Evolutionary conservation across 257 asterid genomes (phyloP).

Genomic region (Solanum bukasovii): DNA sequence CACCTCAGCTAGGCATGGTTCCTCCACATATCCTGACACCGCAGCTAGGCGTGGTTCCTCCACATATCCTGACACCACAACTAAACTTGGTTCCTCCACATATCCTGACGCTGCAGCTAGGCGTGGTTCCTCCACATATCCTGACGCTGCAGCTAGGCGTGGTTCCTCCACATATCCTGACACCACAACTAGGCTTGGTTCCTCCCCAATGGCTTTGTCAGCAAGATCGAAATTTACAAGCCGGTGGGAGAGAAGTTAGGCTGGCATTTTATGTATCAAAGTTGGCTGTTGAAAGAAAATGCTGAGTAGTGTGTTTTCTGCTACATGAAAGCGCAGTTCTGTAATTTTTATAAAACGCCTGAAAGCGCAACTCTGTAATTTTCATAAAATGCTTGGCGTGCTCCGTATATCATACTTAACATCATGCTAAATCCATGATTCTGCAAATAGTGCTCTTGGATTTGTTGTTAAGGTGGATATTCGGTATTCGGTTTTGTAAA

Average conservation of each 20-base stretch:
- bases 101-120: background rate
- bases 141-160: background rate
- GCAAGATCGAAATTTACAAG: constrained; percentile 9
- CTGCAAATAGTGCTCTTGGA: background rate
- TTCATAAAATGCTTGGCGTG: background rate
- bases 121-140: background rate
- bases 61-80: background rate
- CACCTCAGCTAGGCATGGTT: background rate
- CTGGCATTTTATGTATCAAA: background rate
- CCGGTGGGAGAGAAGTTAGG: background rate
- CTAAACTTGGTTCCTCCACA: background rate
- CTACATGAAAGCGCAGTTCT: background rate
- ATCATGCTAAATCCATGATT: background rate
- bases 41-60: background rate
- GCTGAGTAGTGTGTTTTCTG: background rate
- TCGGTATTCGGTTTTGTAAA: background rate
- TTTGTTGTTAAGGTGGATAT: background rate
- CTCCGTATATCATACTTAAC: background rate
- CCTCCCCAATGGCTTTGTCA: constrained; percentile 5
- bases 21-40: background rate
- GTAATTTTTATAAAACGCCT: background rate
- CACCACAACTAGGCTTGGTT: background rate
- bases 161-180: background rate
- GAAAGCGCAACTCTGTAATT: background rate
- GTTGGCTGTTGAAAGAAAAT: background rate